Base-by-base conservation (phyloP, 2,329 filamentous ascomycete genomes). In the Nectriaceae sp. region DNA sequence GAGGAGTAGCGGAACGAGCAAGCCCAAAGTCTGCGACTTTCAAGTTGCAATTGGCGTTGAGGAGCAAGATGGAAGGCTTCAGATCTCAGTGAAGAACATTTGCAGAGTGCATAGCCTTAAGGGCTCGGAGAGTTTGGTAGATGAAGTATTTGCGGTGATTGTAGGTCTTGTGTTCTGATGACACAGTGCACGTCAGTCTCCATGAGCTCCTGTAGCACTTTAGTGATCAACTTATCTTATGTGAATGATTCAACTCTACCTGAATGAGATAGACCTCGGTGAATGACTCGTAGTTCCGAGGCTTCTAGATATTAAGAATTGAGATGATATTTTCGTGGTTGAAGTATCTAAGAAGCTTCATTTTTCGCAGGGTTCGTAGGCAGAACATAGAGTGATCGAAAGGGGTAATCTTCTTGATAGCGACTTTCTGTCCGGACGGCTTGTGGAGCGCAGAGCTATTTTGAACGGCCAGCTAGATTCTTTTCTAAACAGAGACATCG, bases 81-180 rank as follows among this genome's bases (percentile, higher is more conserved):
- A 99, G 78, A 73, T 99, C 94, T 69, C 94, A 88, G 71, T 99
- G 94, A 11, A 99, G 84, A 41, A 99, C 94, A 65, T 99, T 97
- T 56, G 94, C 94, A 13, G 93, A 97, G 76, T 99, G 94, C 93
- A 99, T 97, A 33, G 94, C 94, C 78, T 99, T 99, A 64, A 99
- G 80, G 11, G 93, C 94, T 64, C 94, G 91, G 49, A 99, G 84
- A 3, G 94, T 99, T 77, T 99, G 94, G 79, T 99, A 99, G 74
- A 99, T 99, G 76, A 99, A 99, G 77, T 99, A 99, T 73, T 99
- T 94, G 82, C 94, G 99, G 73, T 99, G 94, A 70, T 99, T 94
- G 71, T 99, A 99, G 83, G 68, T 99, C 94, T 74, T 99, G 94
- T 33, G 94, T 99, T 62, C 94, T 90, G 66, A 99, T 99, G 59